phyloP scores from a whole-genome alignment of 225 moss, liverwort and hornwort species.

The Neckera pumila region DNA sequence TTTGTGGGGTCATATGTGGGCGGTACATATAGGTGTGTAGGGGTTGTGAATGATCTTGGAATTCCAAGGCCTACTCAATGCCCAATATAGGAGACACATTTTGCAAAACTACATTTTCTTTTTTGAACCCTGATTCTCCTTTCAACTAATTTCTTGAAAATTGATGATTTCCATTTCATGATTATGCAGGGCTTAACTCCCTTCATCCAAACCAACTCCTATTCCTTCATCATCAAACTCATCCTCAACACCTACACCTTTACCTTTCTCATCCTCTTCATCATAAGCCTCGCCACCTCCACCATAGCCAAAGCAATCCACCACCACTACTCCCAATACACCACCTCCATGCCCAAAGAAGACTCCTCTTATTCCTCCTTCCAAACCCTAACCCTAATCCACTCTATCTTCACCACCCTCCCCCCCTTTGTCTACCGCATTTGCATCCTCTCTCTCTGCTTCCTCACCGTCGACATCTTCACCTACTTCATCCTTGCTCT shows the following conservation, averaged over 20 bases:
- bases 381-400: neutral
- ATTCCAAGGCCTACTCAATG: neutral
- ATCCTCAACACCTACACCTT: neutral
- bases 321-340: neutral
- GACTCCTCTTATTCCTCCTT: neutral
- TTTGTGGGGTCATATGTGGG: rapidly evolving
- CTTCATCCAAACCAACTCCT: neutral
- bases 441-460: neutral
- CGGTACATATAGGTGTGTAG: rapidly evolving
- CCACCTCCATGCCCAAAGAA: neutral
- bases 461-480: neutral
- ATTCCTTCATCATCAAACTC: neutral
- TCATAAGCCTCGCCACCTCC: rapidly evolving
- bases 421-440: rapidly evolving
- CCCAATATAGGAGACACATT: neutral
- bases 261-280: neutral
- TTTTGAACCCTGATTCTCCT: rapidly evolving
- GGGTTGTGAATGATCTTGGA: neutral
- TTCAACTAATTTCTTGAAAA: neutral
- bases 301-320: neutral
- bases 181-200: rapidly evolving
- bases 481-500: neutral
- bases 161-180: neutral
- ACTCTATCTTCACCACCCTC: neutral
- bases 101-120: rapidly evolving